phyloP scores from a whole-genome alignment of 129 eudicot genomes.

The Cynara cardunculus region DNA sequence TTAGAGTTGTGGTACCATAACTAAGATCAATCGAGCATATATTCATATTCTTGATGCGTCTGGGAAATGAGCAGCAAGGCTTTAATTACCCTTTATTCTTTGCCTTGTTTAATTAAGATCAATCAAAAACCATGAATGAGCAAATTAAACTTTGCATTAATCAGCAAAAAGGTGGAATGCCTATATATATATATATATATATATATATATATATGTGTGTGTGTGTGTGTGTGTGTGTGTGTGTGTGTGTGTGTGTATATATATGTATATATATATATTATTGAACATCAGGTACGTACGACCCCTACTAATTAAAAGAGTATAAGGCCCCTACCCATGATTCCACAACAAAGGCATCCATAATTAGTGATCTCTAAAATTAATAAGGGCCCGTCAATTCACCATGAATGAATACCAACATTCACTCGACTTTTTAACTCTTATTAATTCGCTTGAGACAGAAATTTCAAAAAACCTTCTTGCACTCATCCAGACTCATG shows the following conservation, averaged over 20 bases:
- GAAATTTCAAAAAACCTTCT: neutral
- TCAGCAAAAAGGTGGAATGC: neutral
- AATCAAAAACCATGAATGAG: neutral
- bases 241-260: too few species aligned
- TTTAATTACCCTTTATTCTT: neutral
- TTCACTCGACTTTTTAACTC: neutral
- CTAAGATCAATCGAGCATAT: neutral
- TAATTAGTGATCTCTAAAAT: neutral
- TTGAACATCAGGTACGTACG: neutral
- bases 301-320: neutral
- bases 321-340: constrained; percentile 7
- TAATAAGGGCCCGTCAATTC: neutral
- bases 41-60: neutral
- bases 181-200: too few species aligned
- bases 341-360: neutral
- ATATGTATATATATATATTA: neutral
- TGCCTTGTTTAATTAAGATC: neutral
- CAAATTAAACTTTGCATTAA: constrained; percentile 2
- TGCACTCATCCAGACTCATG: neutral
- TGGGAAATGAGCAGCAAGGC: neutral
- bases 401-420: neutral
- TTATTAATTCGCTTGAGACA: neutral
- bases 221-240: too few species aligned
- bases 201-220: too few species aligned
- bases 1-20: neutral